A percentile compares a stretch with the other conserved stretches of the same genome.
phyloP scores from a whole-genome alignment of 257 asterid genomes.

The Nicotiana noctiflora region DNA sequence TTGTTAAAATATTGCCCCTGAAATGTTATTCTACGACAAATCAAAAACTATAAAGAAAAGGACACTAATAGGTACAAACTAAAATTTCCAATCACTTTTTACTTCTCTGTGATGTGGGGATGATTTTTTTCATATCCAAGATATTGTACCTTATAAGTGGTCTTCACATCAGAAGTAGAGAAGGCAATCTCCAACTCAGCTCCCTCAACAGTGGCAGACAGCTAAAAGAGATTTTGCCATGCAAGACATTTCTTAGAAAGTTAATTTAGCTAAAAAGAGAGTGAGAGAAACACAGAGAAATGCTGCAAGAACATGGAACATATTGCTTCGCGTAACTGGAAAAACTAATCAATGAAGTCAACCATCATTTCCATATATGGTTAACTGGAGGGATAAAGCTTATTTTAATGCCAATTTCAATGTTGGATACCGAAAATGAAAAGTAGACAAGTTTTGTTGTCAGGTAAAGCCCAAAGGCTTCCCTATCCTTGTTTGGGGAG shows the following conservation, averaged over 20 bases:
- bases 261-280: background rate
- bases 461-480: background rate
- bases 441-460: background rate
- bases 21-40: background rate
- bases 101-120: background rate
- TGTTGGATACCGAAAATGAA: background rate
- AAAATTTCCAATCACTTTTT: background rate
- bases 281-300: background rate
- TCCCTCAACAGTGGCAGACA: constrained; percentile 38
- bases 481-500: background rate
- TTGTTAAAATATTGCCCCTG: background rate
- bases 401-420: background rate
- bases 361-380: background rate
- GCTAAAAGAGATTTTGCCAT: constrained; percentile 25
- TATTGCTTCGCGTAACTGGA: background rate
- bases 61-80: background rate
- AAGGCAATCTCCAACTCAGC: constrained; percentile 42
- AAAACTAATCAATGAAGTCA: background rate
- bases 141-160: constrained; percentile 54
- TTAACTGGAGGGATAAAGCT: background rate
- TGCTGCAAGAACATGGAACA: background rate
- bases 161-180: constrained; percentile 55
- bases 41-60: background rate
- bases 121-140: constrained; percentile 4
- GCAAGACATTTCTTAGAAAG: background rate